These are phyloP conservation scores for Pichia rugopelliculosa DNA, from an alignment of 805 yeast genomes.

Conservation along the genomic window DNA sequence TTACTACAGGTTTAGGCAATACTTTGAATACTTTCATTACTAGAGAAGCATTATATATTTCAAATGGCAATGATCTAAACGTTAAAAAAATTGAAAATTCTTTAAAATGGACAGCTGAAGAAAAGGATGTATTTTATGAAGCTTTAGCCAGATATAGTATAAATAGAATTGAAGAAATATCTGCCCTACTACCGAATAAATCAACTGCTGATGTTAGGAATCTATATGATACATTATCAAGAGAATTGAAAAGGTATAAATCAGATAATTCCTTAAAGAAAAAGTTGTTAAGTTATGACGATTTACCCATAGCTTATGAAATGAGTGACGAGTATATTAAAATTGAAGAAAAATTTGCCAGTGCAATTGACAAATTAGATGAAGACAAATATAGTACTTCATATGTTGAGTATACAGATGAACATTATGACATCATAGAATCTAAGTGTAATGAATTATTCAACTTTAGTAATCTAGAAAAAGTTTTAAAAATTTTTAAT, in stretches of 20 bases:
- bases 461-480: background rate
- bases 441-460: background rate
- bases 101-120: slow-evolving; percentile 37
- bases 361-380: slow-evolving; percentile 3
- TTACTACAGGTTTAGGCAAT: slow-evolving; percentile 4
- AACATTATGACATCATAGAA: background rate
- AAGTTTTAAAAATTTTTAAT: background rate
- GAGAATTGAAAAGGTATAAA: slow-evolving; percentile 25
- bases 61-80: slow-evolving; percentile 12
- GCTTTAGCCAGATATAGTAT: slow-evolving; percentile 44
- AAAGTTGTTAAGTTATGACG: slow-evolving; percentile 31
- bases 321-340: slow-evolving; percentile 36
- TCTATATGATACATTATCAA: slow-evolving; percentile 36
- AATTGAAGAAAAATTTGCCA: slow-evolving; percentile 35
- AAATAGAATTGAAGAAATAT: slow-evolving; percentile 36
- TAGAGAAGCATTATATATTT: background rate
- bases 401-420: background rate
- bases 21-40: background rate
- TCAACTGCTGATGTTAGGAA: slow-evolving; percentile 35
- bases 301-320: slow-evolving; percentile 48
- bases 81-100: slow-evolving; percentile 22
- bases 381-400: background rate
- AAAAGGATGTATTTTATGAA: slow-evolving; percentile 46
- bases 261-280: slow-evolving; percentile 12
- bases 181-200: slow-evolving; percentile 33